phyloP scores from a whole-genome alignment of 2,329 filamentous ascomycete genomes.

The Exophiala spinifera region DNA sequence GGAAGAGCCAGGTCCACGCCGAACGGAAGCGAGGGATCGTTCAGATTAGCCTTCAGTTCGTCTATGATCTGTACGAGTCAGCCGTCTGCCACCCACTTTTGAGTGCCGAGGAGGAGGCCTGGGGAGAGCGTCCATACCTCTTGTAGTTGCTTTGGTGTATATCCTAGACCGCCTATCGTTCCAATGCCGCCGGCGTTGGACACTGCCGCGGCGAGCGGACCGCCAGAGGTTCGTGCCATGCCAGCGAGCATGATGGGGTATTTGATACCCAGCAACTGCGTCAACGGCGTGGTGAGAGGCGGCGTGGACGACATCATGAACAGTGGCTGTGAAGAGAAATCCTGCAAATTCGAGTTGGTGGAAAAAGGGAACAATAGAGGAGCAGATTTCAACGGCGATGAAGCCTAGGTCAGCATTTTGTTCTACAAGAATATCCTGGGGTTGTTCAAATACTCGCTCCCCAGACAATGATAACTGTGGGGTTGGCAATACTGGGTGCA shows the following conservation, averaged over 20 bases:
- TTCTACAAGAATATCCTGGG: not conserved
- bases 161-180: slow-evolving; percentile 61
- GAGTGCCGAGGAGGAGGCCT: no score
- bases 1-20: slow-evolving; percentile 89
- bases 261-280: slow-evolving; percentile 72
- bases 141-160: slow-evolving; percentile 72
- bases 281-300: slow-evolving; percentile 72
- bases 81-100: not conserved
- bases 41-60: slow-evolving; percentile 76
- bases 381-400: not conserved
- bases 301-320: slow-evolving; percentile 29
- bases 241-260: slow-evolving; percentile 91
- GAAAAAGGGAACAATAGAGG: no score
- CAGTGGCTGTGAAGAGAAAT: not conserved
- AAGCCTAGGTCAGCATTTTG: not conserved
- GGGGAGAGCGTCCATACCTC: slow-evolving; percentile 26
- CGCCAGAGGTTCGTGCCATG: slow-evolving; percentile 84
- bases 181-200: slow-evolving; percentile 83
- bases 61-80: slow-evolving; percentile 73
- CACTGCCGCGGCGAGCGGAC: slow-evolving; percentile 75
- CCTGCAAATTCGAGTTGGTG: no score
- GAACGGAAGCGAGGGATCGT: slow-evolving; percentile 69
- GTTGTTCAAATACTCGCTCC: not conserved
- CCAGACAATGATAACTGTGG: not conserved
- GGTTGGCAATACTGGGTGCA: not conserved